phyloP scores from a whole-genome alignment of 805 yeast genomes.

The Jamesozyma spencerorum region DNA sequence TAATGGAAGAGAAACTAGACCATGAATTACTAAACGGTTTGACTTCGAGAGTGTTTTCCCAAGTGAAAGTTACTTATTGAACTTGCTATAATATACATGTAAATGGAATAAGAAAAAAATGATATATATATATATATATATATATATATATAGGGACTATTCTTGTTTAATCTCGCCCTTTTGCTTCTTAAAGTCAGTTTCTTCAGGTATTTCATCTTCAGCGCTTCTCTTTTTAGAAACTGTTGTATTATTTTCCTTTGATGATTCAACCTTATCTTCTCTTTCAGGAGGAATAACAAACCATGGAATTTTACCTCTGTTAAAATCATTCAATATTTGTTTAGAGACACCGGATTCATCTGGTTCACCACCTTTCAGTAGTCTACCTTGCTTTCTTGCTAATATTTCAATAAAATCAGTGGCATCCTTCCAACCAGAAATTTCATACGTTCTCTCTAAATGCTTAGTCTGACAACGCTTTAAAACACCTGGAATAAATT shows the following conservation, averaged over 20 bases:
- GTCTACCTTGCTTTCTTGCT: conserved; percentile 88
- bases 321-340: conserved; percentile 84
- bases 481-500: conserved; percentile 80
- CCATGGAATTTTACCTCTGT: conserved; percentile 97
- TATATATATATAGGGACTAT: neutral
- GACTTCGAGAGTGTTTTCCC: too few relatives aligned
- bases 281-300: conserved; percentile 84
- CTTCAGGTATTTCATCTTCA: conserved; percentile 9
- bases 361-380: conserved; percentile 95
- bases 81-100: neutral
- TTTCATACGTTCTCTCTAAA: conserved; percentile 89
- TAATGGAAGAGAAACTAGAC: too few relatives aligned
- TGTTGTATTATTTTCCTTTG: conserved; percentile 33
- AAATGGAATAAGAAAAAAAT: neutral
- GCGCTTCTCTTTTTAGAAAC: conserved; percentile 9
- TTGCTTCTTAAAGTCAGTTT: conserved; percentile 21
- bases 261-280: conserved; percentile 35
- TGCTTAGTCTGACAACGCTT: conserved; percentile 81
- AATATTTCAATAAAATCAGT: conserved; percentile 80
- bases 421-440: conserved; percentile 76
- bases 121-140: neutral
- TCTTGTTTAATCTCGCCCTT: conserved; percentile 20
- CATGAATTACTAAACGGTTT: too few relatives aligned
- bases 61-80: neutral
- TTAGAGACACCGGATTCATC: conserved; percentile 91